These are phyloP conservation scores for Phytopythium oedochilum DNA, from an alignment of 352 stramenopile species.

Conservation along the genomic window DNA sequence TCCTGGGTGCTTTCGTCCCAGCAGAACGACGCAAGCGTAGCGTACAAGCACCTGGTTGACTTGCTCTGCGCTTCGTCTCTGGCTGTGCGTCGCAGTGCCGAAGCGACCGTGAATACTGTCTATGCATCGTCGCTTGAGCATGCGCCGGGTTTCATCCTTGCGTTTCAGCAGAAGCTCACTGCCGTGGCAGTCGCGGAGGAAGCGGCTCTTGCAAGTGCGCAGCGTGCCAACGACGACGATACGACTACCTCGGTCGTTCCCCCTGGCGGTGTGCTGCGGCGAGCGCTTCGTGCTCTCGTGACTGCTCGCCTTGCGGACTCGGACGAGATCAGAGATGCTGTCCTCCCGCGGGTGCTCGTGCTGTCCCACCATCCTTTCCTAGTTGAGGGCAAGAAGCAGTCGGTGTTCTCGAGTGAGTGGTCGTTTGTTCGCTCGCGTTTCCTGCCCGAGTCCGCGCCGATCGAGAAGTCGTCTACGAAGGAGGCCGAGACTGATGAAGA, in stretches of 20 bases:
- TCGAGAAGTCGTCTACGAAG: conserved; percentile 5
- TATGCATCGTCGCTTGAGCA: conserved; percentile 62
- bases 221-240: conserved; percentile 19
- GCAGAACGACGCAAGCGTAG: conserved; percentile 35
- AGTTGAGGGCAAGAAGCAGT: conserved; percentile 46
- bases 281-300: conserved; percentile 53
- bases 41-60: conserved; percentile 58
- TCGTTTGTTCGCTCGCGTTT: conserved; percentile 57
- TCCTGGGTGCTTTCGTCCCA: conserved; percentile 70
- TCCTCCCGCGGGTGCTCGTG: conserved; percentile 52
- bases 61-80: conserved; percentile 47
- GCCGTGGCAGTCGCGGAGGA: conserved; percentile 32
- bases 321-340: conserved; percentile 25
- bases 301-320: conserved; percentile 26
- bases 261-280: conserved; percentile 49
- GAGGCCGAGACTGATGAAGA: conserved; percentile 25
- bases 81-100: conserved; percentile 43
- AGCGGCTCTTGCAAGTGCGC: conserved; percentile 9
- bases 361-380: conserved; percentile 74
- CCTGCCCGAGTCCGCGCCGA: conserved; percentile 15
- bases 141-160: conserved; percentile 35
- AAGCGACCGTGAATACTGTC: conserved; percentile 34
- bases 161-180: conserved; percentile 60
- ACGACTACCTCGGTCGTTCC: conserved; percentile 26
- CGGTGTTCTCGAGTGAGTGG: conserved; percentile 63